Evolutionary conservation across 2,329 filamentous ascomycete genomes (phyloP).

Genomic region (Ceratocystis papillata): DNA sequence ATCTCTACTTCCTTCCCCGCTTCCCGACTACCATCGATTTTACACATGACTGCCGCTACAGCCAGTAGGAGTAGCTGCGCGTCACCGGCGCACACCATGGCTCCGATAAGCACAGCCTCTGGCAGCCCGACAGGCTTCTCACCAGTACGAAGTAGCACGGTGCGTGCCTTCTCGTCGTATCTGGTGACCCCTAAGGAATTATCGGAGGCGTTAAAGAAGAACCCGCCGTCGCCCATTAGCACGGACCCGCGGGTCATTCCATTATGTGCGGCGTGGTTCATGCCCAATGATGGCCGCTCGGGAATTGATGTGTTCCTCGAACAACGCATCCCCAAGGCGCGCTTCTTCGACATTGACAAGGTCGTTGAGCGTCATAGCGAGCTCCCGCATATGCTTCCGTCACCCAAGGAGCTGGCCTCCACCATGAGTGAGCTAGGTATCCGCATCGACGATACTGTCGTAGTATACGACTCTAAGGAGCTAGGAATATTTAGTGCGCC

Average conservation of each 20-base stretch:
- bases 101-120: conserved; percentile 21
- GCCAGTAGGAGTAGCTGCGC: no score
- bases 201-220: conserved; percentile 67
- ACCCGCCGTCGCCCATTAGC: conserved; percentile 66
- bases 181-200: conserved; percentile 79
- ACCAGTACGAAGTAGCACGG: conserved; percentile 1
- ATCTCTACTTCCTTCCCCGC: conserved; percentile 34
- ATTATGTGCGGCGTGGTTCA: conserved; percentile 88
- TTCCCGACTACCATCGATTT: conserved; percentile 31
- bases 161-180: conserved; percentile 57
- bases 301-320: conserved; percentile 73
- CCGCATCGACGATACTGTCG: conserved; percentile 72
- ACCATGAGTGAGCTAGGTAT: conserved; percentile 88
- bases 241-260: conserved; percentile 76
- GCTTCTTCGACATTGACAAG: conserved; percentile 93
- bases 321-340: conserved; percentile 74
- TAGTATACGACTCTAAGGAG: conserved; percentile 89
- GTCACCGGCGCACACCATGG: conserved; percentile 28
- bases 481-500: conserved; percentile 90
- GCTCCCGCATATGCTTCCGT: conserved; percentile 94
- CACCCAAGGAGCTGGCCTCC: conserved; percentile 64
- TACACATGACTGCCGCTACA: background rate
- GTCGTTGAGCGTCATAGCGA: conserved; percentile 78
- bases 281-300: conserved; percentile 79
- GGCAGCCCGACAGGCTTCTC: conserved; percentile 29